Conservation (phyloP, 257 asterid genomes). For the Solanum appendiculatum region DNA sequence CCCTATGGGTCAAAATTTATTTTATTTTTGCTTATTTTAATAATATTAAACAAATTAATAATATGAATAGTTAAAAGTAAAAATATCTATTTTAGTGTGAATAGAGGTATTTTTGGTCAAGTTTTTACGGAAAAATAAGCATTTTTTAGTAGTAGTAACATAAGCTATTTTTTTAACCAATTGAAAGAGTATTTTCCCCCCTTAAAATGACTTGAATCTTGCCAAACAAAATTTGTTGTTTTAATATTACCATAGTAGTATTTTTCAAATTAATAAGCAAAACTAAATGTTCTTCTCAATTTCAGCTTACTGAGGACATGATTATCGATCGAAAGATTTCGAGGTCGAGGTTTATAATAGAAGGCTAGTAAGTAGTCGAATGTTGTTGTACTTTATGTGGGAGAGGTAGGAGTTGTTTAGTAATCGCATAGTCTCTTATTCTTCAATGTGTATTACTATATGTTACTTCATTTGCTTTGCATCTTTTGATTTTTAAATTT, state of each 20-base stretch:
- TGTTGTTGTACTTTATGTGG: not conserved
- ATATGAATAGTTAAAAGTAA: not conserved
- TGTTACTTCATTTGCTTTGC: no score
- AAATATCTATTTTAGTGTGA: not conserved
- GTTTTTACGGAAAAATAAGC: not conserved
- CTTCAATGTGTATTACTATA: no score
- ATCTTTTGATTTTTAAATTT: no score
- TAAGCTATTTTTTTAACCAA: not conserved
- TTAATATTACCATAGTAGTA: not conserved
- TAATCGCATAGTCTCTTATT: no score
- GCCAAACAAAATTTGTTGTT: not conserved
- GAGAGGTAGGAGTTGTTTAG: no score
- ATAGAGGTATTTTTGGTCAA: not conserved
- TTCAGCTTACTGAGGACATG: no score
- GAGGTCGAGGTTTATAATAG: not conserved
- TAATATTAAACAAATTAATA: not conserved
- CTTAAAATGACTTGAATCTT: no score
- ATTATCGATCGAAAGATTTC: no score
- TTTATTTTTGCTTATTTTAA: not conserved
- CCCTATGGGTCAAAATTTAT: not conserved
- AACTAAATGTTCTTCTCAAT: not conserved
- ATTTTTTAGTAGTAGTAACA: not conserved
- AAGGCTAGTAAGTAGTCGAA: not conserved
- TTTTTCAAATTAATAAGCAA: not conserved
- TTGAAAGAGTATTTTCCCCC: accelerated